phyloP scores from a whole-genome alignment of 2,329 filamentous ascomycete genomes.

The Corynespora cassiicola region DNA sequence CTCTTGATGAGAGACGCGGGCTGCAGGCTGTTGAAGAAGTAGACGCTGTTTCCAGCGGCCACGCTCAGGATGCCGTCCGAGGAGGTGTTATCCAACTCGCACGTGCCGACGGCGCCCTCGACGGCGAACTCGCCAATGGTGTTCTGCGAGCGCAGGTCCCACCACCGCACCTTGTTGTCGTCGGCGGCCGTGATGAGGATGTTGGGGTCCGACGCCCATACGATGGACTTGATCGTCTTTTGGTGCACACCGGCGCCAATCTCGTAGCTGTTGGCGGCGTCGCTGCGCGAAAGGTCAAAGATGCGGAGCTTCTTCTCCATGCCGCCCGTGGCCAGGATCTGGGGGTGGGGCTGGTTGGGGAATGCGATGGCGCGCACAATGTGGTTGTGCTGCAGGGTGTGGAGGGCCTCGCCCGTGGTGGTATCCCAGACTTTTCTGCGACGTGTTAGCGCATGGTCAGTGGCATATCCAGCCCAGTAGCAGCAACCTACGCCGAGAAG shows the following conservation, averaged over 20 bases:
- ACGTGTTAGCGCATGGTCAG: slow-evolving; percentile 33
- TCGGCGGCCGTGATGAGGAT: slow-evolving; percentile 88
- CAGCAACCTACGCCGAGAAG: slow-evolving; percentile 78
- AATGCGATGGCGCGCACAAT: slow-evolving; percentile 96
- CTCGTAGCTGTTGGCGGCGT: slow-evolving; percentile 71
- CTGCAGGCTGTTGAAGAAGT: slow-evolving; percentile 82
- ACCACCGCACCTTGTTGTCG: slow-evolving; percentile 93
- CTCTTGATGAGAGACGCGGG: slow-evolving; percentile 78
- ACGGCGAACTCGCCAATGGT: slow-evolving; percentile 79
- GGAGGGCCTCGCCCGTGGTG: slow-evolving; percentile 86
- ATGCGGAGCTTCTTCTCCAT: slow-evolving; percentile 96
- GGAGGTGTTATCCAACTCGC: slow-evolving; percentile 73
- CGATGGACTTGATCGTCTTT: slow-evolving; percentile 92
- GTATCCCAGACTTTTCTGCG: slow-evolving; percentile 94
- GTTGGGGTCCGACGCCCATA: slow-evolving; percentile 90
- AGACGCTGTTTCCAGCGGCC: slow-evolving; percentile 90
- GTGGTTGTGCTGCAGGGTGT: slow-evolving; percentile 88
- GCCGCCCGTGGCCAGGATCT: slow-evolving; percentile 86
- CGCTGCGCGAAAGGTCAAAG: slow-evolving; percentile 77
- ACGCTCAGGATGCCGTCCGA: slow-evolving; percentile 82
- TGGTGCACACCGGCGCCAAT: slow-evolving; percentile 85
- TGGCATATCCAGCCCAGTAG: slow-evolving; percentile 1
- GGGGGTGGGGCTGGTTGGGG: slow-evolving; percentile 73
- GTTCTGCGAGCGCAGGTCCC: slow-evolving; percentile 79
- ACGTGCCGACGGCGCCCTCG: slow-evolving; percentile 87